phyloP scores from a whole-genome alignment of 2,329 filamentous ascomycete species.

The Bipolaris sorokiniana region DNA sequence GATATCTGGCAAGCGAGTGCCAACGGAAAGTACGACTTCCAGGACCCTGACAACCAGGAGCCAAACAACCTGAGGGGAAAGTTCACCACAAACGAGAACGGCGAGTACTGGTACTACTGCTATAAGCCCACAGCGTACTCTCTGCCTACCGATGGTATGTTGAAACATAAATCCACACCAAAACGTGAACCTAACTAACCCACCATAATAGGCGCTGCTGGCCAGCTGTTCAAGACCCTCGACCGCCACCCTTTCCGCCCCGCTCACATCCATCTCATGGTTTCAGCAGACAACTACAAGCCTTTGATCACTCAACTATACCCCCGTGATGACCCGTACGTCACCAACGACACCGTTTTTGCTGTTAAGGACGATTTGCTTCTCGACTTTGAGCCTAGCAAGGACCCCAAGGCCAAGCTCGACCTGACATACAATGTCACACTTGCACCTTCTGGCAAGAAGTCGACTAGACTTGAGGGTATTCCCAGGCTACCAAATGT shows the following conservation, averaged over 20 bases:
- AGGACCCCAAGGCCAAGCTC: slow-evolving; percentile 60
- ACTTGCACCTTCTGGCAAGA: slow-evolving; percentile 54
- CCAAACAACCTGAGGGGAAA: slow-evolving; percentile 79
- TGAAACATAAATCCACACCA: not conserved
- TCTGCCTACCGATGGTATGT: slow-evolving; percentile 66
- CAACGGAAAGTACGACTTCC: slow-evolving; percentile 79
- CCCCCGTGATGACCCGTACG: slow-evolving; percentile 63
- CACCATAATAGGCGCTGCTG: slow-evolving; percentile 53
- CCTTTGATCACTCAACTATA: slow-evolving; percentile 65
- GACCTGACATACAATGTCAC: slow-evolving; percentile 68
- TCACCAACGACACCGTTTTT: slow-evolving; percentile 65
- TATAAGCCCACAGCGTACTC: slow-evolving; percentile 76
- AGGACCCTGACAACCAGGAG: slow-evolving; percentile 72
- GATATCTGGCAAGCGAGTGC: slow-evolving; percentile 80
- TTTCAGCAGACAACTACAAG: slow-evolving; percentile 62
- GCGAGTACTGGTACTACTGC: slow-evolving; percentile 76
- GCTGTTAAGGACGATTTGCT: slow-evolving; percentile 67
- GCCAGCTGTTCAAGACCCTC: slow-evolving; percentile 59
- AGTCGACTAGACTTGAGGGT: slow-evolving; percentile 40
- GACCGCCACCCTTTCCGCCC: slow-evolving; percentile 66
- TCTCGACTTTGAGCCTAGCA: slow-evolving; percentile 62
- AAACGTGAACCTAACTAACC: slow-evolving; percentile 4
- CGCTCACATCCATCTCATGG: slow-evolving; percentile 66
- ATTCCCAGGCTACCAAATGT: slow-evolving; percentile 41
- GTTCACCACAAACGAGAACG: slow-evolving; percentile 72